Evolutionary conservation across 345 rosid species (phyloP).

Genomic region (Lepidium sativum): DNA sequence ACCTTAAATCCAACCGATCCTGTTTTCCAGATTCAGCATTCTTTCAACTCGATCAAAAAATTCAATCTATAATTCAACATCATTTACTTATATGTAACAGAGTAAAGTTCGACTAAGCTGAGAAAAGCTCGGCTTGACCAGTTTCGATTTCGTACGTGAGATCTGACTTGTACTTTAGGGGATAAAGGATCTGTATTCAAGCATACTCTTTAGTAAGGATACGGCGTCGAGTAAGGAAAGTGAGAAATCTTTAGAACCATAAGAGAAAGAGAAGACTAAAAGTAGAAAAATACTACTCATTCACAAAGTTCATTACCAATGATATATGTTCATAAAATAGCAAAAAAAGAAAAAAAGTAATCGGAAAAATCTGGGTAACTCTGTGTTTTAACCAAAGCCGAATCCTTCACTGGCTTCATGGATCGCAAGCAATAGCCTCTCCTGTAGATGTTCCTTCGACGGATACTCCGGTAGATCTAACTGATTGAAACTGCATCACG

Average conservation of each 20-base stretch:
- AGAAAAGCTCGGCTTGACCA: too few species aligned
- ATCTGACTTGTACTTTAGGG: neutral
- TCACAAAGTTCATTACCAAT: slow-evolving; percentile 8
- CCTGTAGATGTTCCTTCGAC: slow-evolving; percentile 76
- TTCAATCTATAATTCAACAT: too few species aligned
- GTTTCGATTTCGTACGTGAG: too few species aligned
- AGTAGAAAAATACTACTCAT: slow-evolving; percentile 9
- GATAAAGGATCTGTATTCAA: neutral
- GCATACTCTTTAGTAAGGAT: neutral
- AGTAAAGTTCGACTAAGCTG: too few species aligned
- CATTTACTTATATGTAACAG: too few species aligned
- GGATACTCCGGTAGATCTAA: slow-evolving; percentile 96
- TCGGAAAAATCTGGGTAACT: neutral
- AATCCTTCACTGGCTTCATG: slow-evolving; percentile 96
- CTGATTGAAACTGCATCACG: slow-evolving; percentile 77
- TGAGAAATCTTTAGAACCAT: neutral
- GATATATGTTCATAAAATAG: neutral
- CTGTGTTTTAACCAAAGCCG: slow-evolving; percentile 68
- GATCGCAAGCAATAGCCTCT: slow-evolving; percentile 86
- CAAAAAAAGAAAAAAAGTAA: neutral
- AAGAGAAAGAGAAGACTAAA: neutral
- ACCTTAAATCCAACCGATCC: too few species aligned
- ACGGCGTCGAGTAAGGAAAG: neutral
- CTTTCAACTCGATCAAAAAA: too few species aligned
- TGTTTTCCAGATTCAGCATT: too few species aligned